Evolutionary conservation across 73 alveolate genomes (phyloP).

Genomic region (Paramecium sonneborni): DNA sequence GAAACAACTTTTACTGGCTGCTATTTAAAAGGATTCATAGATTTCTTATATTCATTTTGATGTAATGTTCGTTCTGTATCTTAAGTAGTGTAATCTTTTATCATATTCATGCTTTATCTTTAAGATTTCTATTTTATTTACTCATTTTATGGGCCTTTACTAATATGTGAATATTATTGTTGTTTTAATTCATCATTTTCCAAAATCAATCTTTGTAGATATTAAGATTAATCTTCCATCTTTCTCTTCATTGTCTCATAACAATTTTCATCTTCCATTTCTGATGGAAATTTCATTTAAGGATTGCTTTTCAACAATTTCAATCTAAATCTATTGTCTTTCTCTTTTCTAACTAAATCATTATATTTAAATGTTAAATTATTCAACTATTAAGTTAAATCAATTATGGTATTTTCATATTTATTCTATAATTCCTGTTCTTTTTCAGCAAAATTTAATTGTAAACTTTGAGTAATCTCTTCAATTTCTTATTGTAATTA

Average conservation of each 20-base stretch:
- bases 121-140: not conserved
- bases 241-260: slow-evolving; percentile 11
- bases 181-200: slow-evolving; percentile 41
- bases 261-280: slow-evolving; percentile 46
- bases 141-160: not conserved
- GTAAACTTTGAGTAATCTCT: slow-evolving; percentile 23
- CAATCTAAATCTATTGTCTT: slow-evolving; percentile 48
- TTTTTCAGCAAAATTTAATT: not conserved
- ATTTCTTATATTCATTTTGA: not conserved
- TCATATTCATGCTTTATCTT: not conserved
- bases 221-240: slow-evolving; percentile 49
- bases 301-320: slow-evolving; percentile 19
- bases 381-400: not conserved
- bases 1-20: not conserved
- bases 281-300: slow-evolving; percentile 8
- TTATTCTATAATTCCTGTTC: not conserved
- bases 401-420: not conserved
- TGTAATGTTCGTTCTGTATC: slow-evolving; percentile 19
- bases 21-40: not conserved
- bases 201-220: not conserved
- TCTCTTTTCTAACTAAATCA: slow-evolving; percentile 47
- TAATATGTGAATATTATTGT: not conserved
- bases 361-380: not conserved
- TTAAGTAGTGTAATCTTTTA: not conserved
- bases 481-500: slow-evolving; percentile 22